Conservation (phyloP, 2,329 filamentous ascomycete species). For the Pseudopyrenochaeta lycopersici region DNA sequence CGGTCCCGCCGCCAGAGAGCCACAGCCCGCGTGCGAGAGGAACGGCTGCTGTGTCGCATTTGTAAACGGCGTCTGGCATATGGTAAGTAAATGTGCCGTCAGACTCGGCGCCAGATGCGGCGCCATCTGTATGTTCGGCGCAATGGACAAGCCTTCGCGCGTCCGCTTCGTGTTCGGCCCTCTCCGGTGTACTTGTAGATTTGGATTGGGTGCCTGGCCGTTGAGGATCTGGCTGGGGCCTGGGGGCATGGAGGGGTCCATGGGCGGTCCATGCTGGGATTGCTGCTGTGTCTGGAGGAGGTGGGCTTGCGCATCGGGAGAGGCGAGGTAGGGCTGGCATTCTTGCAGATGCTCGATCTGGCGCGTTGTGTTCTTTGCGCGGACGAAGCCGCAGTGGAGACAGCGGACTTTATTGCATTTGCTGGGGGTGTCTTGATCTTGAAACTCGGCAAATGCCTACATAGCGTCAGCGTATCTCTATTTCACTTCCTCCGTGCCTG, state of each 20-base stretch:
- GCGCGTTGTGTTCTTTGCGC: conserved; percentile 61
- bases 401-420: conserved; percentile 61
- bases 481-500: too few species aligned
- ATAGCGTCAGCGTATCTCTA: background rate
- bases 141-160: conserved; percentile 49
- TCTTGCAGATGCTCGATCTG: conserved; percentile 60
- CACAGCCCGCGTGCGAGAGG: conserved; percentile 70
- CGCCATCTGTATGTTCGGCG: conserved; percentile 35
- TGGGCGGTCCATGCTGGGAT: conserved; percentile 23
- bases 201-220: conserved; percentile 59
- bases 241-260: conserved; percentile 24
- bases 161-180: conserved; percentile 52
- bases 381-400: conserved; percentile 58
- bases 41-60: conserved; percentile 73
- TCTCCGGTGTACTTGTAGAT: conserved; percentile 56
- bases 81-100: conserved; percentile 65
- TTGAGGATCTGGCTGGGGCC: conserved; percentile 51
- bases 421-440: conserved; percentile 52
- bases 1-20: conserved; percentile 64
- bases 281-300: conserved; percentile 22
- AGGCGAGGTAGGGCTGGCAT: conserved; percentile 56
- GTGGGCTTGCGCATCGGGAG: conserved; percentile 54
- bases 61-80: conserved; percentile 57
- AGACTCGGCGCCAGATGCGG: conserved; percentile 56
- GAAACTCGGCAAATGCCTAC: conserved; percentile 48